Evolutionary conservation across 2,329 filamentous ascomycete genomes (phyloP).

Genomic region (Lachnellula occidentalis): DNA sequence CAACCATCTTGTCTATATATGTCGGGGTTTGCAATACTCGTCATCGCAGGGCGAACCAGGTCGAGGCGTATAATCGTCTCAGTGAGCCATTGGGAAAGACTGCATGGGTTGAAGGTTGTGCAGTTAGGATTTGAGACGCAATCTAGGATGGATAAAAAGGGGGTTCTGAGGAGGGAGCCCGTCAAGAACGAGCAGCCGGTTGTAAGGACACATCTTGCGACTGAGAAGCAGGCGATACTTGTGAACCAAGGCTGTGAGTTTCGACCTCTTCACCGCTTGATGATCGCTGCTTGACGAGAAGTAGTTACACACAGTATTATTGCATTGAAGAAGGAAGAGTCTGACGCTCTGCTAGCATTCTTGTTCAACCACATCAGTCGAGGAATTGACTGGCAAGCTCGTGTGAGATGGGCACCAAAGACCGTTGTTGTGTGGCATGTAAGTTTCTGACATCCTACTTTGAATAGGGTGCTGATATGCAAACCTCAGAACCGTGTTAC

Average conservation of each 20-base stretch:
- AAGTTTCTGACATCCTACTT: conserved; percentile 20
- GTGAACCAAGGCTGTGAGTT: conserved; percentile 72
- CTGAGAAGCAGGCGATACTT: conserved; percentile 74
- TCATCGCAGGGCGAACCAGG: conserved; percentile 48
- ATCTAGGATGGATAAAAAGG: conserved; percentile 56
- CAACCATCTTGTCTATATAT: no score
- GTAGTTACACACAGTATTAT: conserved; percentile 72
- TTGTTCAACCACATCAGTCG: conserved; percentile 66
- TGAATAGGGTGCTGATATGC: not conserved
- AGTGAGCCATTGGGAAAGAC: conserved; percentile 63
- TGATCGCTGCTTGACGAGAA: not conserved
- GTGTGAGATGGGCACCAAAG: conserved; percentile 70
- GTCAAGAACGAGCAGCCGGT: conserved; percentile 69
- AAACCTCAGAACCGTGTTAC: conserved; percentile 60
- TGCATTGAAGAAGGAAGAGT: conserved; percentile 79
- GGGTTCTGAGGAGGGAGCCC: conserved; percentile 70
- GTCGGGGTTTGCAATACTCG: no score
- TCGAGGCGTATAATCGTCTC: conserved; percentile 71
- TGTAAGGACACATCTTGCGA: conserved; percentile 71
- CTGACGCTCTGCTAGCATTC: conserved; percentile 64
- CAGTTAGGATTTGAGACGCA: conserved; percentile 75
- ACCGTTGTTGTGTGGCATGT: conserved; percentile 78
- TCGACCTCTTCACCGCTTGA: no score
- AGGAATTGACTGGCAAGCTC: conserved; percentile 63
- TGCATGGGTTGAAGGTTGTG: conserved; percentile 72